Base-by-base conservation (phyloP, 768 basidiomycete species). In the Crepidotus variabilis region DNA sequence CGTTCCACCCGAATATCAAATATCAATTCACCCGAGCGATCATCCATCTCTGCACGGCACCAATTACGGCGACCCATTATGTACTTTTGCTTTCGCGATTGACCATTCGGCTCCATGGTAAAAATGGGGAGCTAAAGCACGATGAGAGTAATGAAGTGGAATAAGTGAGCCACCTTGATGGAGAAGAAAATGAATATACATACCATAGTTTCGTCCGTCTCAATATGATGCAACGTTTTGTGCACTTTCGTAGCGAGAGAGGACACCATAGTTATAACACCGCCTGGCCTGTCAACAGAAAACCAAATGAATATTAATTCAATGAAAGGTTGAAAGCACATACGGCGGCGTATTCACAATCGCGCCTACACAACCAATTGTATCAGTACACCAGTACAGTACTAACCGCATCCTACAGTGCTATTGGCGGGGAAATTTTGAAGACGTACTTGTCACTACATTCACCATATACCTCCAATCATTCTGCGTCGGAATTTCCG, bases 291-390 rank as follows among this genome's bases (percentile, higher is more conserved):
- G 92, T 13, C 90, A 90, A 33, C 72, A 75, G 54, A 52, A 34
- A 47, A 32, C n/a, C 32, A 52, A n/a, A 59, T 14, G 18, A 54
- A 23, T 20, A 43, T 2, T 32, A 22, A 18, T 49, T 33, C 33
- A n/a, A 7, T 43, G 52, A 50, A 16, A 49, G 45, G 10, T 16
- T 48, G 48, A 51, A 35, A 46, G 32, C 11, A 43, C 47, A 18
- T 66, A 88, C 88, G 96, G 94, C 5, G 80, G 80, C 0, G 96
- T 97, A 67, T 97, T 96, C 49, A 99, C 96, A 60, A 99, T 98
- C 13, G 96, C 96, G 64, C 85, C 85, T 86, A 51, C 43, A 59
- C 39, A 61, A 21, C 7, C 35, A 11, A 34, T 18, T 57, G 58
- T 32, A 54, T 33, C 34, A 54, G 36, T n/a, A 28, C 20, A 4